Base-by-base conservation (phyloP, 2,329 filamentous ascomycete genomes). In the Cordyceps cicadae region DNA sequence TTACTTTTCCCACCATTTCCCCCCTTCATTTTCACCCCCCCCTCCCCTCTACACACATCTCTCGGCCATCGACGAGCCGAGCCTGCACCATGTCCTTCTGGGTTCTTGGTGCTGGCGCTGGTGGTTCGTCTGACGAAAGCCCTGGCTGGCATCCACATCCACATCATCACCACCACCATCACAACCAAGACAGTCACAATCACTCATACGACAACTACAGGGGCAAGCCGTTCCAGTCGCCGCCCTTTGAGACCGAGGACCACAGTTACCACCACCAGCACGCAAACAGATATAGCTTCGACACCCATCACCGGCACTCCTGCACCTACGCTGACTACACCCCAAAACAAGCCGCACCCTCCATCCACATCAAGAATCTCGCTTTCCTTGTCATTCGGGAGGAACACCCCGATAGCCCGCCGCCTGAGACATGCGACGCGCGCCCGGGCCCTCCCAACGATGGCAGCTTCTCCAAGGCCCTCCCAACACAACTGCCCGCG, bases 11-110 rank as follows among this genome's bases (percentile, higher is more conserved):
- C 51, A 49, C 29, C 54, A 24, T 6, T 49, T 41, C 11, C 41
- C 4, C 45, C 46, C 4, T 46, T 11, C 15, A 12, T 5, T 26
- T 12, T 14, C 14, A 21, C 26, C 5, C 26, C 15, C 24, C 2
- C 15, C 50, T 50, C 26, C 54, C 54, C 24, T 53, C 24, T 4
- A 4, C 4, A 29, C 29, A 29, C 7, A 29, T 29, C 29, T 29
- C 29, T 29, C 55, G 48, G 50, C 45, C 46, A 32, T 57, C 59
- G 37, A 56, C 54, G n/a, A n/a, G 48, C 59, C 41, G 41, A 72
- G 71, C 68, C 71, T 75, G 73, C 70, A 70, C 72, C 66, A 76
- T 73, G 72, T 71, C 69, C 67, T 76, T 70, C 68, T 75, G 70
- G 75, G 71, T 74, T 63, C 71, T 70, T 65, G 69, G 71, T 68